Base-by-base conservation (phyloP, 306 rosid species). In the Inga laurina region DNA sequence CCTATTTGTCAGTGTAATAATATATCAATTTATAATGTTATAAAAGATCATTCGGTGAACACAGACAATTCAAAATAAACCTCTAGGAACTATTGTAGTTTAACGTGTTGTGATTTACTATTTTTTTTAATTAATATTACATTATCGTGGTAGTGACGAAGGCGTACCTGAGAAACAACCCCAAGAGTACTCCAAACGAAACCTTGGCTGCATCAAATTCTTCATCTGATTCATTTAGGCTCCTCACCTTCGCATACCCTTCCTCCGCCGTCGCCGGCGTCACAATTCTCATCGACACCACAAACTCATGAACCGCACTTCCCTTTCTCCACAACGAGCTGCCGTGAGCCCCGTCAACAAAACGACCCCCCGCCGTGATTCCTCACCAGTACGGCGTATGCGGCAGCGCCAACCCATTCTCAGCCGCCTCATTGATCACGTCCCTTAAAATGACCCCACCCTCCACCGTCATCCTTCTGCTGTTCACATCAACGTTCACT, bases 311-410 rank as follows among this genome's bases (percentile, higher is more conserved):
- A 43, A 93, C 91, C 0, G 97, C 72, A 64, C 98, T 87, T 24
- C 97, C 98, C 15, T 88, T 85, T 0, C 91, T 90, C 97, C 93
- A 93, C 82, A 93, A 52, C 1, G 98, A 82, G 85, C 98, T 93
- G 1, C 97, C 98, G 66, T 95, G 98, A 0, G 98, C 98, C 70
- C 97, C 44, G 97, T 90, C 61, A 95, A 34, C 4, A 92, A 39
- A 27, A 27, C 0, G 30, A 3, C 98, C 98, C 0, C 97, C 98
- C 4, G 92, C 82, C 7, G 94, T 95, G 48, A 93, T 30, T 4
- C 98, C 98, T 90, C 86, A 90, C 98, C 98, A 95, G 75, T 95
- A 95, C 0, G 97, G 97, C 0, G 94, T 43, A 39, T 89, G 83
- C 1, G 94, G 93, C 84, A 93, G 67, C 0, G 90, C 94, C 86